Conservation (phyloP, 257 asterid species). For the Solanum bukasovii region DNA sequence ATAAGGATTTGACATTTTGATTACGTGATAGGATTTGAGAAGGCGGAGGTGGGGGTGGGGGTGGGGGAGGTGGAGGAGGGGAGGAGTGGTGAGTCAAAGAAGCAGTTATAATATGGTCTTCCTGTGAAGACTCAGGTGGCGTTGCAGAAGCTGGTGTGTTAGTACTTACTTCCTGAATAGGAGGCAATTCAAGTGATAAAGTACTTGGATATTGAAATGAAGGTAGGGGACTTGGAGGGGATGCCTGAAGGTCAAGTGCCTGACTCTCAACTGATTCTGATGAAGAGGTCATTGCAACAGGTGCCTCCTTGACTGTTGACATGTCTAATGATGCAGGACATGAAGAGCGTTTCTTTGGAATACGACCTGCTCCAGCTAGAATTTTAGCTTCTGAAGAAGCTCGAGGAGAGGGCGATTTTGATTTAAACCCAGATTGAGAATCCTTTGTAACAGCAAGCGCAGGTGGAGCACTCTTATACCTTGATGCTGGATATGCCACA, state of each 20-base stretch:
- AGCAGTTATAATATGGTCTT: neutral
- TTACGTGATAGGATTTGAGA: neutral
- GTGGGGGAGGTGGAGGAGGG: slow-evolving; percentile 9
- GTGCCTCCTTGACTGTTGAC: slow-evolving; percentile 22
- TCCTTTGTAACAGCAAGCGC: slow-evolving; percentile 50
- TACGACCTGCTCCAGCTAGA: slow-evolving; percentile 25
- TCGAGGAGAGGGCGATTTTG: slow-evolving; percentile 37
- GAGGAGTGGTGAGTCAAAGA: slow-evolving; percentile 4
- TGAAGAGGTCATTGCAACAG: slow-evolving; percentile 16
- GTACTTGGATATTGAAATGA: neutral
- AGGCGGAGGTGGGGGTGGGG: too few relatives aligned
- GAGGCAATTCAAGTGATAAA: slow-evolving; percentile 1
- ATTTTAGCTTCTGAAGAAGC: slow-evolving; percentile 37
- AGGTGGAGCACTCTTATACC: slow-evolving; percentile 86
- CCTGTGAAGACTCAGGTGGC: neutral
- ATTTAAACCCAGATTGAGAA: slow-evolving; percentile 40
- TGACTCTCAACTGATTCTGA: slow-evolving; percentile 7
- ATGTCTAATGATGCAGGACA: slow-evolving; percentile 35
- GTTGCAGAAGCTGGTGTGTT: neutral
- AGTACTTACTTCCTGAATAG: neutral
- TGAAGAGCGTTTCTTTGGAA: slow-evolving; percentile 28
- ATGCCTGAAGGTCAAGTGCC: neutral
- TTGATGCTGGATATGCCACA: slow-evolving; percentile 77
- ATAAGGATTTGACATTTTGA: neutral
- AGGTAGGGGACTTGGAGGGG: slow-evolving; percentile 1